Evolutionary conservation across 2,329 filamentous ascomycete species (phyloP).

Genomic region (Chaetomium sp.): DNA sequence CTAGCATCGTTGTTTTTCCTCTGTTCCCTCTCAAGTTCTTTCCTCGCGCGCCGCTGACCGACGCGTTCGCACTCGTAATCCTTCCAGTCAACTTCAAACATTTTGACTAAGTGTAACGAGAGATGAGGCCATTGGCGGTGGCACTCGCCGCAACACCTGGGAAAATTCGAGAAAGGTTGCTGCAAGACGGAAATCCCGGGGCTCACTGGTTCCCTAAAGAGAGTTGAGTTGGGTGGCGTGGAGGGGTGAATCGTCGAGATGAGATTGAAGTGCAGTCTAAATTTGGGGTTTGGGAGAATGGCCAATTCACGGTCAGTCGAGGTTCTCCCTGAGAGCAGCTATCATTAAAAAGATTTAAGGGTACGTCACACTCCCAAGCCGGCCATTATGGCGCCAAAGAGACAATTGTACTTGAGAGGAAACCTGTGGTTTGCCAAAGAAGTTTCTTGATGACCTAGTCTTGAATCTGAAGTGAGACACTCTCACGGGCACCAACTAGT

Average conservation of each 20-base stretch:
- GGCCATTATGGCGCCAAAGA: background rate
- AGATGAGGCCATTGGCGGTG: background rate
- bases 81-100: slow-evolving; percentile 64
- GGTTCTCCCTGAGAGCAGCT: background rate
- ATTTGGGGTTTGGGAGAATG: background rate
- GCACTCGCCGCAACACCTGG: background rate
- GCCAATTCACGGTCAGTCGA: background rate
- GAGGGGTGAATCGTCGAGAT: background rate
- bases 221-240: background rate
- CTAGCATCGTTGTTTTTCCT: slow-evolving; percentile 39
- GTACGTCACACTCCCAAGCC: background rate
- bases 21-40: slow-evolving; percentile 45
- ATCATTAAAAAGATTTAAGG: background rate
- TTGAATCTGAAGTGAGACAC: slow-evolving; percentile 14
- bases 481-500: background rate
- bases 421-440: background rate
- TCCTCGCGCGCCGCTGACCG: slow-evolving; percentile 55
- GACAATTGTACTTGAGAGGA: background rate
- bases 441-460: background rate
- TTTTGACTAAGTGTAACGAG: slow-evolving; percentile 37
- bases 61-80: slow-evolving; percentile 57
- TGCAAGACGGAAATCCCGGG: background rate
- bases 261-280: background rate
- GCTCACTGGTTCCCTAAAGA: background rate
- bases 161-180: background rate